Percentiles rank a stretch among this genome's conserved stretches.
Conservation (phyloP, 2,329 filamentous ascomycete genomes). For the Nannizziopsis arthrosporioides region DNA sequence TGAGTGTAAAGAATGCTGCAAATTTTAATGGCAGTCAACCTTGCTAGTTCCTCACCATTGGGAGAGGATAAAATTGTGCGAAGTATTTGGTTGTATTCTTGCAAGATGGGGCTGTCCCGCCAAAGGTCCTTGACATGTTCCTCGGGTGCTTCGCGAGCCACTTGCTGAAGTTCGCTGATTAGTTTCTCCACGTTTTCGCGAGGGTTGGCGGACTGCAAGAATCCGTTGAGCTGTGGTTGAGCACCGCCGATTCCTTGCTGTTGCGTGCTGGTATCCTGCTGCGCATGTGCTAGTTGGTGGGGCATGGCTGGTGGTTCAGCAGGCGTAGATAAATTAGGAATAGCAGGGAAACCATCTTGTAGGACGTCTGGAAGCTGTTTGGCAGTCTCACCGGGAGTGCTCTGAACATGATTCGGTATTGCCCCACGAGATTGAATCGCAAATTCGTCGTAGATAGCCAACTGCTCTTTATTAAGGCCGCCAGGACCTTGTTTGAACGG, state of each 20-base stretch:
- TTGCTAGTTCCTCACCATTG: conserved; percentile 46
- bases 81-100: conserved; percentile 47
- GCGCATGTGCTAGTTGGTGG: conserved; percentile 44
- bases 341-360: conserved; percentile 48
- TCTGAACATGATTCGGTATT: conserved; percentile 43
- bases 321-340: conserved; percentile 51
- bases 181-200: conserved; percentile 44
- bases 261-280: conserved; percentile 34
- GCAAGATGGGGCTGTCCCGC: conserved; percentile 44
- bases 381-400: conserved; percentile 45
- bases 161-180: conserved; percentile 46
- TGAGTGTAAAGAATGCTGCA: conserved; percentile 47
- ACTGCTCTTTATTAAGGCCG: conserved; percentile 79
- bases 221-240: conserved; percentile 49
- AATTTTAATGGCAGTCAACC: conserved; percentile 45
- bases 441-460: conserved; percentile 96
- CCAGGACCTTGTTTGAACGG: conserved; percentile 77
- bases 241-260: conserved; percentile 28
- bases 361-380: conserved; percentile 52
- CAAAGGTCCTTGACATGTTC: conserved; percentile 48
- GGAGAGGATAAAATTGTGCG: conserved; percentile 43
- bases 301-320: conserved; percentile 52
- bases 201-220: conserved; percentile 43
- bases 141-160: conserved; percentile 45
- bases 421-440: conserved; percentile 67